Conservation (phyloP, 2,329 filamentous ascomycete species). For the Scopulariopsis brevicaulis region DNA sequence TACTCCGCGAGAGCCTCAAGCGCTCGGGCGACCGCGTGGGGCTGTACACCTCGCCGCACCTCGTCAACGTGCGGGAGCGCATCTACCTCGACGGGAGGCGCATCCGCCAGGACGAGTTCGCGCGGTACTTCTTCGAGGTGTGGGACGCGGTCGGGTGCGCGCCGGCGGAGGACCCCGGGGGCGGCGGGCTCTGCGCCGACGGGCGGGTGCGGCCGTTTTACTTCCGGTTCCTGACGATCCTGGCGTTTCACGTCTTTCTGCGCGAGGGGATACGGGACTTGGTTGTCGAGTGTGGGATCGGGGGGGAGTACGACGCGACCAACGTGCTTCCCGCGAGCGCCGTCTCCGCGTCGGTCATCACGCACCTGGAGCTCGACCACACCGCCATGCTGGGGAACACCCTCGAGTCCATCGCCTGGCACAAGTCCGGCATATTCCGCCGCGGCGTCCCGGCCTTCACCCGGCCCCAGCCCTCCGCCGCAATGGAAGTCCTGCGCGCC, state of each 20-base stretch:
- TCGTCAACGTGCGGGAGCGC: conserved; percentile 72
- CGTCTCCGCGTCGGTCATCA: conserved; percentile 62
- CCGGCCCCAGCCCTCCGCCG: conserved; percentile 16
- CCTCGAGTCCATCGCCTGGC: conserved; percentile 75
- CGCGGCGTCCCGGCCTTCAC: conserved; percentile 30
- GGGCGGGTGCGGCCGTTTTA: conserved; percentile 71
- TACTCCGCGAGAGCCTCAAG: conserved; percentile 37
- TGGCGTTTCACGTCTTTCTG: conserved; percentile 78
- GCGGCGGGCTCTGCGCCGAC: conserved; percentile 23
- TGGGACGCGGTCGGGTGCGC: conserved; percentile 53
- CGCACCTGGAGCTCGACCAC: conserved; percentile 79
- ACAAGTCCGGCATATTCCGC: conserved; percentile 86
- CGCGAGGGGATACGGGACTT: conserved; percentile 65
- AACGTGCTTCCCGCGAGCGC: conserved; percentile 59
- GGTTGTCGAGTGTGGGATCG: conserved; percentile 87
- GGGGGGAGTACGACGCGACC: conserved; percentile 86
- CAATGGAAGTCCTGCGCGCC: conserved; percentile 41
- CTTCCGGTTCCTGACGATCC: conserved; percentile 81
- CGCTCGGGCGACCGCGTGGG: conserved; percentile 39
- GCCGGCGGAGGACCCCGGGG: conserved; percentile 26
- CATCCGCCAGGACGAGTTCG: conserved; percentile 57
- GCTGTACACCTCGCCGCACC: conserved; percentile 77
- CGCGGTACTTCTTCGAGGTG: conserved; percentile 70
- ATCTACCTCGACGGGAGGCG: conserved; percentile 70
- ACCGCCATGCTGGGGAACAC: conserved; percentile 69